These are phyloP conservation scores for Suillus variegatus DNA, from an alignment of 768 basidiomycete species.

Conservation along the genomic window DNA sequence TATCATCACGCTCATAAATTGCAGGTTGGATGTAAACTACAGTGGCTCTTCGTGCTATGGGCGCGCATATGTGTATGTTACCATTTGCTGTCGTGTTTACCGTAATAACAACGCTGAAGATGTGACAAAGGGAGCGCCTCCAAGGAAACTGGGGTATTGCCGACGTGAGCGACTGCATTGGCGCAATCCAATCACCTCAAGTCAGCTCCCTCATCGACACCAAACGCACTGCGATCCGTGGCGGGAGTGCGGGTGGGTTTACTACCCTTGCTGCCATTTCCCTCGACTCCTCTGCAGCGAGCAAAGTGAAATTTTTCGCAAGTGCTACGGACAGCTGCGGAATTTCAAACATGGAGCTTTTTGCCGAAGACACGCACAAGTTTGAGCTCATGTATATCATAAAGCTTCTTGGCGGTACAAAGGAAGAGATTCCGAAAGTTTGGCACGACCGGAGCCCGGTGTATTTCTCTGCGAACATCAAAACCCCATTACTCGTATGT, in stretches of 20 bases:
- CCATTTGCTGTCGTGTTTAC: neutral
- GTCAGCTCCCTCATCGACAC: slow-evolving; percentile 57
- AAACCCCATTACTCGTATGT: slow-evolving; percentile 61
- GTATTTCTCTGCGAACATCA: slow-evolving; percentile 61
- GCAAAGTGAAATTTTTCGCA: slow-evolving; percentile 57
- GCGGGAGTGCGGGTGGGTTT: slow-evolving; percentile 74
- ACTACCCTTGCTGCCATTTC: slow-evolving; percentile 55
- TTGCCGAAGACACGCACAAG: slow-evolving; percentile 71
- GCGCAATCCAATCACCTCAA: slow-evolving; percentile 45
- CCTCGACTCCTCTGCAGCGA: slow-evolving; percentile 50
- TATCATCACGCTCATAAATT: slow-evolving; percentile 16
- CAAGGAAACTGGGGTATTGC: slow-evolving; percentile 68
- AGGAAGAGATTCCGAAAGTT: slow-evolving; percentile 52
- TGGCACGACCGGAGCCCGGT: slow-evolving; percentile 65
- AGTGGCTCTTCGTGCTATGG: slow-evolving; percentile 77
- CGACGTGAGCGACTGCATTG: slow-evolving; percentile 62
- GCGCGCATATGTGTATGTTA: slow-evolving; percentile 52
- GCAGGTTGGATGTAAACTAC: slow-evolving; percentile 77
- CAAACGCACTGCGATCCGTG: slow-evolving; percentile 66
- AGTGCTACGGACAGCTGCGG: slow-evolving; percentile 71
- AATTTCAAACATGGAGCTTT: slow-evolving; percentile 57
- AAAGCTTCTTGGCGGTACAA: slow-evolving; percentile 62
- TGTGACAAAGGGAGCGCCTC: slow-evolving; percentile 46
- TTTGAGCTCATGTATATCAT: slow-evolving; percentile 62
- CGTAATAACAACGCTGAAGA: neutral